Base-by-base conservation (phyloP, 1,284 basidiomycete genomes). In the Malassezia slooffiae region DNA sequence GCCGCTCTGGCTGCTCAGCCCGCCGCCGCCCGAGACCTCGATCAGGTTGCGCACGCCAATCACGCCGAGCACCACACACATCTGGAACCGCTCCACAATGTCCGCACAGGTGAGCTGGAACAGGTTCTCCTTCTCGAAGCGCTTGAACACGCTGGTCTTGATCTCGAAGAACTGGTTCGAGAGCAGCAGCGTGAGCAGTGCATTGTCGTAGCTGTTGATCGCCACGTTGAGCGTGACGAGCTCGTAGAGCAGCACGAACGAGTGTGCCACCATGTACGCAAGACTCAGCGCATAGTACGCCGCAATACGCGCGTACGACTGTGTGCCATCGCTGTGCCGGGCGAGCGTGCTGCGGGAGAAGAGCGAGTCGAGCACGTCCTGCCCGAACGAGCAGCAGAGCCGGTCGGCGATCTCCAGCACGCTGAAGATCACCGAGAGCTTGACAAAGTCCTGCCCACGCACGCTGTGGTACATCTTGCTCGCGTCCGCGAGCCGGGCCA, bases 151-250 rank as follows among this genome's bases (percentile, higher is more conserved):
- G 59, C 74, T 90, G 28, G 91, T 90, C 72, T 99, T 99, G 73
- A 97, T 97, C 73, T 99, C 93, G 35, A 97, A 91, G 65, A 99
- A 97, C 70, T 99, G 93, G 70, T 97, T 99, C 33, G 88, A 95
- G 32, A 97, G 80, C 5, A 99, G 76, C 0, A 99, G 77, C 0
- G 91, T 95, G 24, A 97, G 76, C 11, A 99, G 79, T 1, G 90
- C 84, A 66, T 97, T 86, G 71, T 96, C 91, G 71, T 93, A 99
- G 13, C 89, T 91, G 72, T 97, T 97, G 70, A 99, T 86, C 4
- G 93, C 91, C 20, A 97, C 91, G 57, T 97, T 97, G 47, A 97
- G 76, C 1, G 89, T 80, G 40, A 95, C 85, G 38, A 96, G 77
- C 72, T 96, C 90, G 69, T 96, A 99, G 47, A 96, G 81, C 76